Evolutionary conservation across 352 stramenopile genomes (phyloP), one percentile per base, ranked within the genome.

Genomic region (Phytophthora uliginosa): DNA sequence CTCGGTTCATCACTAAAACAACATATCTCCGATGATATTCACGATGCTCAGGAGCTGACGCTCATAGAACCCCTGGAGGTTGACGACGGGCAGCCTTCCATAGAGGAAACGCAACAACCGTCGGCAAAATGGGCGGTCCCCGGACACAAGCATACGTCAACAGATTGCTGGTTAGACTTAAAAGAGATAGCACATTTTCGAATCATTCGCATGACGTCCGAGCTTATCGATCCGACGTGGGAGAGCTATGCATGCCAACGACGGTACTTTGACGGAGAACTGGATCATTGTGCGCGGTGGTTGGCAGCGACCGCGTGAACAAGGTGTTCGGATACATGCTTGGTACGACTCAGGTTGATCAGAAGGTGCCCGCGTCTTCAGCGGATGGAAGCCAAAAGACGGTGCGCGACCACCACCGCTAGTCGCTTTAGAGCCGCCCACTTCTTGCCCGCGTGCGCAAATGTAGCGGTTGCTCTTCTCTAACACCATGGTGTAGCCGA

Each of bases 381-480:
- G n/a, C n/a, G n/a, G n/a, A n/a, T n/a, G n/a, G n/a, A n/a, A n/a
- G n/a, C n/a, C n/a, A n/a, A n/a, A n/a, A n/a, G n/a, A n/a, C n/a
- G n/a, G n/a, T n/a, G n/a, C n/a, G 15, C 38, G 38, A n/a, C 38
- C 7, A n/a, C 38, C 12, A 5, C 15, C 13, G 3, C 15, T 47
- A n/a, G 17, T 2, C 12, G 12, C 38, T 10, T n/a, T 20, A 5
- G 38, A 47, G 2, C 12, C 33, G 17, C n/a, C 13, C 38, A 7
- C 9, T 47, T 0, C 38, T 47, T 47, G 38, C 15, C 38, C 38
- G 38, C 38, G 9, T 9, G 15, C 57, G 31, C 12, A 40, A 24
- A 52, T 63, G 7, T 51, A 67, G 33, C 22, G 15, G 1, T 28
- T 62, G 26, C 48, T 67, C 18, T 61, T 73, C 7, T 6, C 51